Evolutionary conservation across 1,284 basidiomycete genomes (phyloP).

Genomic region (Cutaneotrichosporon cavernicola): DNA sequence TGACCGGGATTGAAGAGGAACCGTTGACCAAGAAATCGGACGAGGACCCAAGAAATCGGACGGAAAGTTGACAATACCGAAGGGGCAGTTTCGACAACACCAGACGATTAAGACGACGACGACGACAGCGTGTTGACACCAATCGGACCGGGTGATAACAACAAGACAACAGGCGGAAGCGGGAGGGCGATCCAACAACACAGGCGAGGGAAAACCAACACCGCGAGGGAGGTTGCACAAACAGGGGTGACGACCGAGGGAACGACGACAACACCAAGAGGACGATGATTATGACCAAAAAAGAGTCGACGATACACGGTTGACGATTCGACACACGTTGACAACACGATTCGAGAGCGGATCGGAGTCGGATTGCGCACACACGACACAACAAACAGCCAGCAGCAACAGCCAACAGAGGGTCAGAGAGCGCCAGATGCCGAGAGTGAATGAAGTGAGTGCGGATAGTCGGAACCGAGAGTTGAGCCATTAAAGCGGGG

Average conservation of each 20-base stretch:
- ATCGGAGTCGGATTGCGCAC: conserved; percentile 6
- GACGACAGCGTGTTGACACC: conserved; percentile 7
- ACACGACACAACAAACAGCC: conserved; percentile 12
- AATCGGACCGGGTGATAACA: conserved; percentile 8
- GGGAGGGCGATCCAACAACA: conserved; percentile 6
- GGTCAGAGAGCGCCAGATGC: conserved; percentile 8
- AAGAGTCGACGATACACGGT: neutral
- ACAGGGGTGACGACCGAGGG: conserved; percentile 1
- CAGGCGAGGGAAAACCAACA: neutral
- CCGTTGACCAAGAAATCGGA: neutral
- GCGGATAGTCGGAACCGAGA: conserved; percentile 6
- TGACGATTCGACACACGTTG: conserved; percentile 1
- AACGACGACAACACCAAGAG: conserved; percentile 6
- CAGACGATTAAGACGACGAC: conserved; percentile 5
- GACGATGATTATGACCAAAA: neutral
- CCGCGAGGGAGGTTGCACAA: conserved; percentile 2
- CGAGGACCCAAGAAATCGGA: conserved; percentile 3
- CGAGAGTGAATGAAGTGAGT: neutral
- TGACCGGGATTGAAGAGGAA: conserved; percentile 6
- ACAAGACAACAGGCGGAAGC: conserved; percentile 5
- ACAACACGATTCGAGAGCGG: conserved; percentile 2
- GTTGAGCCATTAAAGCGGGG: neutral
- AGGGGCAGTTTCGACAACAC: conserved; percentile 3
- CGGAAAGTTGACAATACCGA: conserved; percentile 9
- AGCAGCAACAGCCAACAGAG: conserved; percentile 11